A percentile compares a stretch with the other conserved stretches of the same genome.
These are phyloP conservation scores for Hypoxylon perforatum DNA, from an alignment of 495 filamentous ascomycete species.

Conservation along the genomic window DNA sequence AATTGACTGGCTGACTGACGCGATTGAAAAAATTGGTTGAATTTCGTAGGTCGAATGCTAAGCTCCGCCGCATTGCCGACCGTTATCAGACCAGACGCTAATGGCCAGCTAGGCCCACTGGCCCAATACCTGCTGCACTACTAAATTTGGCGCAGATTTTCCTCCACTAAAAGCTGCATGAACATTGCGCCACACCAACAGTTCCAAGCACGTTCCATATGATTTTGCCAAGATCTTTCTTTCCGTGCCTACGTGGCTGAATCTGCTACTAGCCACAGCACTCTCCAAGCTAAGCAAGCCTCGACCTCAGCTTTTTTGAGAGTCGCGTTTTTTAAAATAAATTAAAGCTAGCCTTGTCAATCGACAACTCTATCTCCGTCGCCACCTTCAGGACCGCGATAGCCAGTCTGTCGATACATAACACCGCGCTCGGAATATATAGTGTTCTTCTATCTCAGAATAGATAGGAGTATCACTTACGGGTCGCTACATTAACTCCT, in stretches of 20 bases:
- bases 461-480: slow-evolving; percentile 6
- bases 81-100: slow-evolving; percentile 25
- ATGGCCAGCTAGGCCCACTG: slow-evolving; percentile 3
- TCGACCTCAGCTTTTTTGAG: slow-evolving; percentile 22
- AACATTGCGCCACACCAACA: slow-evolving; percentile 16
- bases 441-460: neutral
- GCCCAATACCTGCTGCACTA: neutral
- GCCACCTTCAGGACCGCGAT: neutral
- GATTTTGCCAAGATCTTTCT: neutral
- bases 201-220: neutral
- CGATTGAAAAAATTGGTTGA: slow-evolving; percentile 37
- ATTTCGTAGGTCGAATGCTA: slow-evolving; percentile 31
- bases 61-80: slow-evolving; percentile 9
- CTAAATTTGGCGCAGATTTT: slow-evolving; percentile 21
- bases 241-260: neutral
- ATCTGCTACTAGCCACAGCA: neutral
- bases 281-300: slow-evolving; percentile 17
- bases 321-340: slow-evolving; percentile 39
- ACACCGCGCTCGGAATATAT: no score
- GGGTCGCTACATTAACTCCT: slow-evolving; percentile 14
- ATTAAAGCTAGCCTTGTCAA: slow-evolving; percentile 29
- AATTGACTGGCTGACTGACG: slow-evolving; percentile 43
- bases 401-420: no score
- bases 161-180: slow-evolving; percentile 1
- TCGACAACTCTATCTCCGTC: slow-evolving; percentile 10